A percentile compares a stretch with the other conserved stretches of the same genome.
phyloP scores from a whole-genome alignment of 1,284 basidiomycete species.

The Ceratobasidium sp. region DNA sequence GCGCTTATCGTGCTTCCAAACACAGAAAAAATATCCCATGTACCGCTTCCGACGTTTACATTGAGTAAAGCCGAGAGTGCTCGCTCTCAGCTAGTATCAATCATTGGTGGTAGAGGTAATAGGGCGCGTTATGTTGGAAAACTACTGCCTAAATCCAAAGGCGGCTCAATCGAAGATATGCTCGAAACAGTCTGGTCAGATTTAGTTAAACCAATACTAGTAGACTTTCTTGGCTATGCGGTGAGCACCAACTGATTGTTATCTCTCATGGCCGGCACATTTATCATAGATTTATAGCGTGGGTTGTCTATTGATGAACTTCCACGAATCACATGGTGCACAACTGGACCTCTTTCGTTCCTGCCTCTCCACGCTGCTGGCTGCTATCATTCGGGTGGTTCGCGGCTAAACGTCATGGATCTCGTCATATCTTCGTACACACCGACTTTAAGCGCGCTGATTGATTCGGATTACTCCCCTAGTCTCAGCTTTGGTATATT shows the following conservation, averaged over 20 bases:
- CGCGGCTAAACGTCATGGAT: too few relatives aligned
- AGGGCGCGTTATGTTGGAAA: not conserved
- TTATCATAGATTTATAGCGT: not conserved
- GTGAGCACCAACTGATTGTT: not conserved
- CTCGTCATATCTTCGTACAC: conserved; percentile 5
- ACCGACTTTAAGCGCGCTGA: not conserved
- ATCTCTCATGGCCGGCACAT: not conserved
- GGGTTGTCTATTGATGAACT: not conserved
- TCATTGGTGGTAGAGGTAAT: not conserved
- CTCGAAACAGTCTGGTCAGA: not conserved
- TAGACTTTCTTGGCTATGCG: not conserved
- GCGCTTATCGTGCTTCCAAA: too few relatives aligned
- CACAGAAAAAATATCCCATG: too few relatives aligned
- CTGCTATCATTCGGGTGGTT: too few relatives aligned
- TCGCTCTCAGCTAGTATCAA: not conserved
- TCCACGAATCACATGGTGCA: conserved; percentile 6
- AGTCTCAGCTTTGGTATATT: not conserved
- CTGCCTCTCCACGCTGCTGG: conserved; percentile 1
- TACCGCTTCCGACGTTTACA: too few relatives aligned
- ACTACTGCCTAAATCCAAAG: not conserved
- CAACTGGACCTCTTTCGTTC: not conserved
- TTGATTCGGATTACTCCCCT: not conserved
- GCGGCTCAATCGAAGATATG: not conserved
- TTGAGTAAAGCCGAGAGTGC: too few relatives aligned
- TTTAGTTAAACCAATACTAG: conserved; percentile 1